These are phyloP conservation scores for Martiniozyma asiatica DNA, from an alignment of 1,139 yeast genomes.

Conservation along the genomic window DNA sequence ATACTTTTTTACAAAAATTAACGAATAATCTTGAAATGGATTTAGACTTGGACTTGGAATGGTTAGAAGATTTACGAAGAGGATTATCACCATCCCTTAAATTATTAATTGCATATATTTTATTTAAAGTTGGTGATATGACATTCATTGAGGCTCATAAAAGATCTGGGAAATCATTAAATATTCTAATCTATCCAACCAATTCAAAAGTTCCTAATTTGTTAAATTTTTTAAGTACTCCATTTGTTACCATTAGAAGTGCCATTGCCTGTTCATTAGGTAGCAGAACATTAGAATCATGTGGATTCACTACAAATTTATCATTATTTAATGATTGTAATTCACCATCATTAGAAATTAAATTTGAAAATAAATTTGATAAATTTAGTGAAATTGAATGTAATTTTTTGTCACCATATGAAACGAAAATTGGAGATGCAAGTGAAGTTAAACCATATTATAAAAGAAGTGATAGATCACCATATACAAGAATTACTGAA, in stretches of 20 bases:
- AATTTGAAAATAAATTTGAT: slow-evolving; percentile 36
- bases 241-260: slow-evolving; percentile 85
- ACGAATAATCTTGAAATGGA: slow-evolving; percentile 1
- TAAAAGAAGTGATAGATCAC: slow-evolving; percentile 13
- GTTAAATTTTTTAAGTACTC: slow-evolving; percentile 83
- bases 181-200: slow-evolving; percentile 83
- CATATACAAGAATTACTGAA: slow-evolving; percentile 76
- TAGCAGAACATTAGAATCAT: slow-evolving; percentile 41
- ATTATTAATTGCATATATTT: slow-evolving; percentile 66
- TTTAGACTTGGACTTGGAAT: slow-evolving; percentile 6
- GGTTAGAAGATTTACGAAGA: slow-evolving; percentile 27
- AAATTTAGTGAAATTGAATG: slow-evolving; percentile 8
- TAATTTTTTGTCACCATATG: slow-evolving; percentile 35
- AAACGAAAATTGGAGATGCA: slow-evolving; percentile 19
- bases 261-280: slow-evolving; percentile 66
- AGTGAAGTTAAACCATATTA: slow-evolving; percentile 7
- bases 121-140: slow-evolving; percentile 65
- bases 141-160: slow-evolving; percentile 92
- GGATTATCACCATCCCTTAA: slow-evolving; percentile 82
- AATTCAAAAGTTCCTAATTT: slow-evolving; percentile 63
- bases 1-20: too few relatives aligned
- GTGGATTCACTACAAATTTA: slow-evolving; percentile 1
- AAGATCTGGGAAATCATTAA: slow-evolving; percentile 71
- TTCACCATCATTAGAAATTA: slow-evolving; percentile 20
- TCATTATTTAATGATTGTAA: slow-evolving; percentile 1